Evolutionary conservation across 805 yeast species (phyloP).

Genomic region (Nakazawaea anatomiae): DNA sequence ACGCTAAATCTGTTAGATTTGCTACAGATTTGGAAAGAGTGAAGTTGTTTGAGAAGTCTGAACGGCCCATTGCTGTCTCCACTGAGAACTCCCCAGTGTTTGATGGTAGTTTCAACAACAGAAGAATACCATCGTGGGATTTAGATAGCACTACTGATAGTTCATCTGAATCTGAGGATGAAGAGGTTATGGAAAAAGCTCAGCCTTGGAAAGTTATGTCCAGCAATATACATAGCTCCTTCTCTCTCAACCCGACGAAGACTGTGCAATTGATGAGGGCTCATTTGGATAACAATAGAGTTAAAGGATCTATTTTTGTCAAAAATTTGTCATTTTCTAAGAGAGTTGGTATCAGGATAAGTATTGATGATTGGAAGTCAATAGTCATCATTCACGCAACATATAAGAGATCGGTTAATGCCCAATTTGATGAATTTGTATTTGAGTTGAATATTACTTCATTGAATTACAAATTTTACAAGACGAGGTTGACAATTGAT

Average conservation of each 20-base stretch:
- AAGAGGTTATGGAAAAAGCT: slow-evolving; percentile 16
- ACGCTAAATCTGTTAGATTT: slow-evolving; percentile 55
- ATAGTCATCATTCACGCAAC: slow-evolving; percentile 33
- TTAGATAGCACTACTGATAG: slow-evolving; percentile 14
- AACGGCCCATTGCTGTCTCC: slow-evolving; percentile 61
- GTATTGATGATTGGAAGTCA: slow-evolving; percentile 45
- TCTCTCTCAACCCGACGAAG: slow-evolving; percentile 24
- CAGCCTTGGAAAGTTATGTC: slow-evolving; percentile 23
- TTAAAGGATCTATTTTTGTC: slow-evolving; percentile 34
- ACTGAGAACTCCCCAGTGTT: slow-evolving; percentile 44
- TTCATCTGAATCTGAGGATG: slow-evolving; percentile 15
- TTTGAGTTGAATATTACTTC: slow-evolving; percentile 40
- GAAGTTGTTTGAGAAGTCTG: slow-evolving; percentile 56
- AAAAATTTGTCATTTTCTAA: slow-evolving; percentile 33
- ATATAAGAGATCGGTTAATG: slow-evolving; percentile 18
- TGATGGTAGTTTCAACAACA: slow-evolving; percentile 8
- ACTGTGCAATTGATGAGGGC: slow-evolving; percentile 33
- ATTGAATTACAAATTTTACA: slow-evolving; percentile 21
- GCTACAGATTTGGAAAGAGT: slow-evolving; percentile 56
- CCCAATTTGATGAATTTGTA: slow-evolving; percentile 36
- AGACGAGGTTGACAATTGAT: slow-evolving; percentile 25
- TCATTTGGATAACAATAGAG: slow-evolving; percentile 30
- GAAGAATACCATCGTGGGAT: slow-evolving; percentile 7
- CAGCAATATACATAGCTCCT: slow-evolving; percentile 25
- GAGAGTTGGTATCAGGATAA: slow-evolving; percentile 36